These are phyloP conservation scores for Cordyceps sp. DNA, from an alignment of 2,329 filamentous ascomycete genomes.

Conservation along the genomic window DNA sequence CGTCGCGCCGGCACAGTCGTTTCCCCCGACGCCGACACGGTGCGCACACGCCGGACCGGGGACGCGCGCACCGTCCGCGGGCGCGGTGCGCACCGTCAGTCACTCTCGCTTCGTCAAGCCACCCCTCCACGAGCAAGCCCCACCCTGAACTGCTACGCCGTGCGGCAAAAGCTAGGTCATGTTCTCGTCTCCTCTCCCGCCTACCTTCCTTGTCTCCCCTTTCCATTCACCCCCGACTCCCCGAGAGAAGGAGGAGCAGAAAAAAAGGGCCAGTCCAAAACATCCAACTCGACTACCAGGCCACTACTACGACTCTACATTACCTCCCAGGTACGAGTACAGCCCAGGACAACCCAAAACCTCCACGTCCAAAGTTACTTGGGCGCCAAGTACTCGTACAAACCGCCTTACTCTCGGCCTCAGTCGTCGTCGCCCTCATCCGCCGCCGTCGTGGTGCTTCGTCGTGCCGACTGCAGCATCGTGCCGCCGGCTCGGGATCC, in stretches of 20 bases:
- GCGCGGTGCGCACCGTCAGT: background rate
- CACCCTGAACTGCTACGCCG: constrained; percentile 1
- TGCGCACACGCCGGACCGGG: too few species aligned
- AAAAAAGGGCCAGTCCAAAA: constrained; percentile 16
- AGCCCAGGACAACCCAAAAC: constrained; percentile 1
- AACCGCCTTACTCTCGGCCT: background rate
- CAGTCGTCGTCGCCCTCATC: constrained; percentile 8
- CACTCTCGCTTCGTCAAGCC: constrained; percentile 1
- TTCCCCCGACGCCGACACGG: background rate
- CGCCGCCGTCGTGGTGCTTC: constrained; percentile 7
- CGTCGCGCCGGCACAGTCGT: background rate
- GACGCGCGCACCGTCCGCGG: too few species aligned
- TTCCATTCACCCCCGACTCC: constrained; percentile 14
- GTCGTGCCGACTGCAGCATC: constrained; percentile 3
- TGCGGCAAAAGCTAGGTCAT: constrained; percentile 1
- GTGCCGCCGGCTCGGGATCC: constrained; percentile 4
- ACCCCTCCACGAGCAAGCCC: constrained; percentile 2
- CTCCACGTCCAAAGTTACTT: constrained; percentile 19
- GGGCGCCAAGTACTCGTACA: constrained; percentile 19
- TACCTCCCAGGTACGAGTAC: constrained; percentile 9
- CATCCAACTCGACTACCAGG: constrained; percentile 12
- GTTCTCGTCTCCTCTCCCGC: constrained; percentile 1
- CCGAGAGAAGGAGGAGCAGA: background rate
- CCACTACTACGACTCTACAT: constrained; percentile 1
- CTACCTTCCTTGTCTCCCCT: constrained; percentile 5